Evolutionary conservation across 2,329 filamentous ascomycete genomes (phyloP).

Genomic region (Neophaeococcomyces mojaviensis): DNA sequence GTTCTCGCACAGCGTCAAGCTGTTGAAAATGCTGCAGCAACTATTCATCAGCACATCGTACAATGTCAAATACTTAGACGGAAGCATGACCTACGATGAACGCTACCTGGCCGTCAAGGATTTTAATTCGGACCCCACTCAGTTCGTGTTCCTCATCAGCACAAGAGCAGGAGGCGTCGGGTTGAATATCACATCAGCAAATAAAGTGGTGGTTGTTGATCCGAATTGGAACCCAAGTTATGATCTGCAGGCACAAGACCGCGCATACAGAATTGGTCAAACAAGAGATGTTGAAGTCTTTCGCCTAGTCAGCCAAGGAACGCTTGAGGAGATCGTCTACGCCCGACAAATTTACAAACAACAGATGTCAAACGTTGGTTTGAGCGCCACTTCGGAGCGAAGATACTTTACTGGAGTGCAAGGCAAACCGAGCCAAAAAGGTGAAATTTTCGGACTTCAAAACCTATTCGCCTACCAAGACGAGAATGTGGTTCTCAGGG

Average conservation of each 20-base stretch:
- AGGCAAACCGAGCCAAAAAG: slow-evolving; percentile 70
- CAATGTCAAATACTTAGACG: slow-evolving; percentile 85
- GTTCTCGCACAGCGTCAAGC: slow-evolving; percentile 83
- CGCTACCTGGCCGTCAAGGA: slow-evolving; percentile 75
- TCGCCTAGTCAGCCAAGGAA: slow-evolving; percentile 79
- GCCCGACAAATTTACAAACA: slow-evolving; percentile 98
- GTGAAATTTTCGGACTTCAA: slow-evolving; percentile 83
- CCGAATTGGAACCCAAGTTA: slow-evolving; percentile 97
- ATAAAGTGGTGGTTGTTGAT: slow-evolving; percentile 95
- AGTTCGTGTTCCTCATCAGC: slow-evolving; percentile 94
- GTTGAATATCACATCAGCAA: slow-evolving; percentile 92
- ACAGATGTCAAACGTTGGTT: slow-evolving; percentile 95
- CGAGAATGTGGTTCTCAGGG: slow-evolving; percentile 67
- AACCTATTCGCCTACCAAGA: slow-evolving; percentile 81
- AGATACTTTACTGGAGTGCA: slow-evolving; percentile 95
- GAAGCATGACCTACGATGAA: slow-evolving; percentile 73
- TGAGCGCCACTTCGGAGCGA: slow-evolving; percentile 83
- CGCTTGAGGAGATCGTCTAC: slow-evolving; percentile 95
- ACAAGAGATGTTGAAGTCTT: slow-evolving; percentile 91
- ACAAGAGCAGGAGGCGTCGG: slow-evolving; percentile 90
- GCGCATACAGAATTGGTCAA: slow-evolving; percentile 93
- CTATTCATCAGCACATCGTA: slow-evolving; percentile 85
- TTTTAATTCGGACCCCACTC: slow-evolving; percentile 78
- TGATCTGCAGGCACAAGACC: slow-evolving; percentile 91
- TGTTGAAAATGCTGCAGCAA: slow-evolving; percentile 75